Conservation (phyloP, 1,284 basidiomycete genomes). For the Calocybe gambosa region DNA sequence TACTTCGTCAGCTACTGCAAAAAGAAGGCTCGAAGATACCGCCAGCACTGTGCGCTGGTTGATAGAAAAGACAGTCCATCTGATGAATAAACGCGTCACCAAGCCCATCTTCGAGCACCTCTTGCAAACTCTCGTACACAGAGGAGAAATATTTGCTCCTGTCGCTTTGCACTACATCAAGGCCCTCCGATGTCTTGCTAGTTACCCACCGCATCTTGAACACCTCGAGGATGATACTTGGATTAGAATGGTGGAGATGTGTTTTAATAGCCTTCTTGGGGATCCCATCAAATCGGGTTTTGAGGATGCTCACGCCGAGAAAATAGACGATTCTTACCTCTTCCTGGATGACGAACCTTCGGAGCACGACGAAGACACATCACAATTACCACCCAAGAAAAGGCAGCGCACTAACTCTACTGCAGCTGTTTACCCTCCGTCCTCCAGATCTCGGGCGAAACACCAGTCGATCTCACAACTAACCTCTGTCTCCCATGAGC, state of each 20-base stretch:
- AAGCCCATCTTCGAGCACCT: slow-evolving; percentile 65
- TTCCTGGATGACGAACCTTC: slow-evolving; percentile 26
- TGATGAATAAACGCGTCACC: slow-evolving; percentile 48
- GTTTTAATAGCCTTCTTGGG: slow-evolving; percentile 72
- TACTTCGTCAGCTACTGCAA: slow-evolving; percentile 32
- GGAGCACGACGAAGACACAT: slow-evolving; percentile 19
- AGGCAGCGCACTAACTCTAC: slow-evolving; percentile 23
- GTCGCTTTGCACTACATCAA: slow-evolving; percentile 81
- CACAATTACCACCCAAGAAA: slow-evolving; percentile 22
- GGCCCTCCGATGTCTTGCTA: slow-evolving; percentile 56
- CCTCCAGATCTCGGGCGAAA: slow-evolving; percentile 14
- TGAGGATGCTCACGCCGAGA: slow-evolving; percentile 24
- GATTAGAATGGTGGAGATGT: slow-evolving; percentile 62
- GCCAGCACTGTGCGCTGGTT: slow-evolving; percentile 68
- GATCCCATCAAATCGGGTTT: slow-evolving; percentile 46
- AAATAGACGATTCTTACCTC: slow-evolving; percentile 26
- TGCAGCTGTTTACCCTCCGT: slow-evolving; percentile 15
- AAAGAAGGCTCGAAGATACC: slow-evolving; percentile 56
- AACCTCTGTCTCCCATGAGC: slow-evolving; percentile 45
- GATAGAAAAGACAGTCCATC: slow-evolving; percentile 49
- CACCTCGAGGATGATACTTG: slow-evolving; percentile 64
- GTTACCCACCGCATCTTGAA: slow-evolving; percentile 72
- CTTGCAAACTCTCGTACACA: slow-evolving; percentile 52
- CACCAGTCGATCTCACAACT: slow-evolving; percentile 14
- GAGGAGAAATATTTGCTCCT: slow-evolving; percentile 52